Evolutionary conservation across 257 asterid species (phyloP).

Genomic region (Petunia secreta): DNA sequence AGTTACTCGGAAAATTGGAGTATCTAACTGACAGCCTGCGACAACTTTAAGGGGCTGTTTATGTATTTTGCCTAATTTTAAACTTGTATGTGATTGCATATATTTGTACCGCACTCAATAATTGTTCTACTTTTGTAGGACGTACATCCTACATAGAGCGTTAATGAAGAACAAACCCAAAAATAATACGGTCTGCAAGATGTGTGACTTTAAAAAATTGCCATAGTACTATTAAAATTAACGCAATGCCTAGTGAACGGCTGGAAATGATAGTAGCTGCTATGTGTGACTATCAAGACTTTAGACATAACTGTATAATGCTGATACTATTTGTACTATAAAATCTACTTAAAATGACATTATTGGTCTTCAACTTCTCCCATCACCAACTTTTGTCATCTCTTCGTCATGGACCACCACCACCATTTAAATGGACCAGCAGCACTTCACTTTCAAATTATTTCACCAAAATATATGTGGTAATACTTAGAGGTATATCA

Average conservation of each 20-base stretch:
- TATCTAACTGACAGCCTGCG: too few species aligned
- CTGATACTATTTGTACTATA: slow-evolving; percentile 18
- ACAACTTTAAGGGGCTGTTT: too few species aligned
- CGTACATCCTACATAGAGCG: too few species aligned
- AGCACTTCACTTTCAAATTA: not conserved
- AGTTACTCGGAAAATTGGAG: too few species aligned
- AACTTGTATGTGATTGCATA: not conserved
- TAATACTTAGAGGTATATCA: too few species aligned
- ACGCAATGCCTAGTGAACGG: not conserved
- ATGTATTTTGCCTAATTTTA: not conserved
- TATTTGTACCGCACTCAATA: not conserved
- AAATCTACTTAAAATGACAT: not conserved
- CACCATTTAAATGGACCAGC: not conserved
- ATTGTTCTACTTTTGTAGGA: not conserved
- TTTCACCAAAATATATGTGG: not conserved
- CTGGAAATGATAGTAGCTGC: not conserved
- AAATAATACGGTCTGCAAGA: not conserved
- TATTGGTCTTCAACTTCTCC: not conserved
- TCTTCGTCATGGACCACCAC: slow-evolving; percentile 18
- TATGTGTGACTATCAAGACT: not conserved
- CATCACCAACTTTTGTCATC: not conserved
- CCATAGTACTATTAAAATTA: not conserved
- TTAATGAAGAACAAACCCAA: not conserved
- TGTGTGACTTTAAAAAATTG: not conserved
- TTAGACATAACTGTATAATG: too few species aligned